Base-by-base conservation (phyloP, 441 rosid species). In the Hura crepitans region DNA sequence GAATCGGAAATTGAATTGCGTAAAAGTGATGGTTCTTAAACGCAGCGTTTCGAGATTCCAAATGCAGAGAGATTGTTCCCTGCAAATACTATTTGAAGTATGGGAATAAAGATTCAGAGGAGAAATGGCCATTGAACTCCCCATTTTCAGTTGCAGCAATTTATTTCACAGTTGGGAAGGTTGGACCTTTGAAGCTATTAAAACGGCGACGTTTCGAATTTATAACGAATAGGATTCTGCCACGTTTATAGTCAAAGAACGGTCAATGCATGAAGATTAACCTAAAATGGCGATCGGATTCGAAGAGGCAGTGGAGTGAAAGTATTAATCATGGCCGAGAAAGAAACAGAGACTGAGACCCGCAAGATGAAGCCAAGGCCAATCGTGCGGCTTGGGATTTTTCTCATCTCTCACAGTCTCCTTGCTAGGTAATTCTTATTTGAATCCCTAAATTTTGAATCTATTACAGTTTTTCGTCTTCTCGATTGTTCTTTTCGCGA, bases 341-440 rank as follows among this genome's bases (percentile, higher is more conserved):
- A 51, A 0, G 75, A 68, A 35, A 54, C 68, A 25, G 74, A 78
- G 77, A 55, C 72, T 55, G 72, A 81, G 49, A 42, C 72, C 72
- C 82, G 86, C 23, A 80, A 80, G 74, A 73, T 60, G 72, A 89
- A 78, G 76, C 85, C 79, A 39, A 72, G 96, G 63, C 99, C 97
- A 46, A 86, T 94, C 50, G 97, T 90, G 74, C 90, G 85, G 57
- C 80, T 94, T 0, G 98, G 92, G 72, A 80, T 83, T 63, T 80
- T 92, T 69, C 93, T 94, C 76, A 81, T 90, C 76, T 79, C 96
- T 55, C 97, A 89, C 83, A 81, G 91, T 79, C 30, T 83, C 55
- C 66, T 89, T 18, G 82, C 87, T 75, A 86, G 99, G 99, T 92
- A 12, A 57, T 20, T 59, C 54, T 62, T 51, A 14, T 28, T 43